Percentiles rank a stretch among this genome's conserved stretches.
Conservation (phyloP, 805 yeast genomes). For the Ogataea henricii region DNA sequence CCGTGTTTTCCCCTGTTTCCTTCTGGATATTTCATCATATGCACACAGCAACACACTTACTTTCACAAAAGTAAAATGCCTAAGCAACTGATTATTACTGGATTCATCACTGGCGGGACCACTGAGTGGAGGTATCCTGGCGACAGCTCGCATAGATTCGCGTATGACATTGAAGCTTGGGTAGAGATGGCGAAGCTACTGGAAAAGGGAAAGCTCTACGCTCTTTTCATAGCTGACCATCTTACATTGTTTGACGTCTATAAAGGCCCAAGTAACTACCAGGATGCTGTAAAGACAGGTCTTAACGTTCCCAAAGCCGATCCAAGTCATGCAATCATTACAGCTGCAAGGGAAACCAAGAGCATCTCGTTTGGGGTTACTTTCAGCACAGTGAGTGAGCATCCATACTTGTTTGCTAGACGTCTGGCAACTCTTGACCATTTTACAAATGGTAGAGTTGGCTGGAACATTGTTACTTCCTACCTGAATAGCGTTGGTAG, state of each 20-base stretch:
- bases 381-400: slow-evolving; percentile 43
- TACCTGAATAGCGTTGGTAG: slow-evolving; percentile 44
- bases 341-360: slow-evolving; percentile 45
- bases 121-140: slow-evolving; percentile 40
- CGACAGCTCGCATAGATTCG: slow-evolving; percentile 31
- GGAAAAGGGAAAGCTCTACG: slow-evolving; percentile 42
- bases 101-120: not conserved
- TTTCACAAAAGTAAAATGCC: not conserved
- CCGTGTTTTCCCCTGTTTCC: too few species aligned
- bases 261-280: slow-evolving; percentile 34
- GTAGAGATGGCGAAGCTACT: slow-evolving; percentile 38
- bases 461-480: slow-evolving; percentile 49
- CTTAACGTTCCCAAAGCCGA: slow-evolving; percentile 40
- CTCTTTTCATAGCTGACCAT: slow-evolving; percentile 42
- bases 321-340: slow-evolving; percentile 39
- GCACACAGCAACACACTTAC: too few species aligned
- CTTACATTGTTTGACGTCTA: slow-evolving; percentile 45
- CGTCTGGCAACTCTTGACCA: slow-evolving; percentile 47
- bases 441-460: slow-evolving; percentile 43
- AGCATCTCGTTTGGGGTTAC: slow-evolving; percentile 44
- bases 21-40: too few species aligned
- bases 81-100: not conserved
- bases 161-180: slow-evolving; percentile 35
- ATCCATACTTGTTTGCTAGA: slow-evolving; percentile 44
- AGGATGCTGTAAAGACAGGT: slow-evolving; percentile 27